Evolutionary conservation across 2,329 filamentous ascomycete genomes (phyloP).

Genomic region (Colletotrichum spinosum): DNA sequence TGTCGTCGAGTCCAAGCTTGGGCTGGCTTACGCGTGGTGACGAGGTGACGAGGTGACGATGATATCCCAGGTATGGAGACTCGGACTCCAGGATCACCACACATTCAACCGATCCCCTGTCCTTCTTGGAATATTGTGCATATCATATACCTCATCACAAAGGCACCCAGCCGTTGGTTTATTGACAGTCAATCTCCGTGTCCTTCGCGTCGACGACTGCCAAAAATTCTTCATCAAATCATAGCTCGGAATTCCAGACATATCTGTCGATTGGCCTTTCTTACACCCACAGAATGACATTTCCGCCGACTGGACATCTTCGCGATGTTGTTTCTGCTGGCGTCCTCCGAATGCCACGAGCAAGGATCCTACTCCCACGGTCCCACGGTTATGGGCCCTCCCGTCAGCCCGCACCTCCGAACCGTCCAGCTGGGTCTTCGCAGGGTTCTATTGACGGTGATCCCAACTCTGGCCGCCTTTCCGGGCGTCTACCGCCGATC

Average conservation of each 20-base stretch:
- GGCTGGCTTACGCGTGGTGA: not conserved
- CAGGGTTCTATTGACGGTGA: conserved; percentile 1
- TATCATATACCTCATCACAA: conserved; percentile 19
- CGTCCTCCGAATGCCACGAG: not conserved
- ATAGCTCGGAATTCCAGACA: not conserved
- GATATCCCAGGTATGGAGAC: no score
- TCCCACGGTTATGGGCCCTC: conserved; percentile 9
- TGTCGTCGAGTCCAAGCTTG: no score
- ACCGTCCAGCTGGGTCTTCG: conserved; percentile 26
- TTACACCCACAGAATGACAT: no score
- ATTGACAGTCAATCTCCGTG: conserved; percentile 1
- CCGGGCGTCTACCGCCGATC: conserved; percentile 6
- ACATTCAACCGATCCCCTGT: conserved; percentile 4
- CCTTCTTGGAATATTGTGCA: conserved; percentile 2
- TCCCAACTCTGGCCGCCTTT: not conserved
- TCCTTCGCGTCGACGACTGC: no score
- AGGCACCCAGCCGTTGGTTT: not conserved
- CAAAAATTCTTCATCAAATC: not conserved
- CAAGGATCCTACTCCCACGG: conserved; percentile 11
- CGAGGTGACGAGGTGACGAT: not conserved
- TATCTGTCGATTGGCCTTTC: not conserved
- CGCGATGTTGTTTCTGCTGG: no score
- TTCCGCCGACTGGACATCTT: no score
- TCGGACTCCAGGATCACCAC: not conserved
- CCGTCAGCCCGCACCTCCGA: conserved; percentile 20